Evolutionary conservation across 2,329 filamentous ascomycete genomes (phyloP), one percentile per base, ranked within the genome.

Genomic region (Xylogone sp.): DNA sequence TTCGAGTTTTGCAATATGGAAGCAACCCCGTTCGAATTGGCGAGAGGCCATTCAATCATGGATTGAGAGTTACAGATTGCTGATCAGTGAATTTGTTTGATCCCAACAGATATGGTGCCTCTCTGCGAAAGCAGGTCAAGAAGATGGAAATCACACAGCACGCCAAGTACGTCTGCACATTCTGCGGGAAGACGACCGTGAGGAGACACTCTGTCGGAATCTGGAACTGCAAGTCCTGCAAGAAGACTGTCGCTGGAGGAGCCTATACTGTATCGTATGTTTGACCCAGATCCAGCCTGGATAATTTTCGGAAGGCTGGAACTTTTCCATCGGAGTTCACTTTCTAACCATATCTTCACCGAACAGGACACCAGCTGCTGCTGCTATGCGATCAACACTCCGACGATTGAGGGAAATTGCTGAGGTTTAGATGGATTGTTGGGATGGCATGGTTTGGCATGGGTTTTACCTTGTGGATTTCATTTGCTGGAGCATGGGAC

Each of bases 91-190:
- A 42, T 54, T 45, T n/a, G n/a, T n/a, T 58, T 44, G 47, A 42
- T 52, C 50, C 56, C 54, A 49, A 63, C 66, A 93, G 90, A 84
- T 96, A 96, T 79, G 94, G 93, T 92, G 93, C 94, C 74, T 97
- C 94, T 71, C 90, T 97, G 78, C 90, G 92, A 80, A 97, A 97
- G 86, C 92, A 91, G 76, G 87, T 94, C 73, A 97, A 97, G 90
- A 97, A 97, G 89, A 96, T 97, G 88, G 94, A 97, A 87, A 89
- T 97, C 76, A 89, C 90, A 70, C 94, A 97, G 79, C 94, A 99
- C 83, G 90, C 91, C 80, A 88, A 88, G 75, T 97, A 97, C 76
- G 86, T 86, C 72, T 97, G 93, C 86, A 93, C 92, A 64, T 99
- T 97, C 88, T 96, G 91, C 84, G 93, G 93, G 72, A 97, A 97